Evolutionary conservation across 176 grass and related monocot species (phyloP), one percentile per base, ranked within the genome.

Genomic region (Cenchrus purpureus): DNA sequence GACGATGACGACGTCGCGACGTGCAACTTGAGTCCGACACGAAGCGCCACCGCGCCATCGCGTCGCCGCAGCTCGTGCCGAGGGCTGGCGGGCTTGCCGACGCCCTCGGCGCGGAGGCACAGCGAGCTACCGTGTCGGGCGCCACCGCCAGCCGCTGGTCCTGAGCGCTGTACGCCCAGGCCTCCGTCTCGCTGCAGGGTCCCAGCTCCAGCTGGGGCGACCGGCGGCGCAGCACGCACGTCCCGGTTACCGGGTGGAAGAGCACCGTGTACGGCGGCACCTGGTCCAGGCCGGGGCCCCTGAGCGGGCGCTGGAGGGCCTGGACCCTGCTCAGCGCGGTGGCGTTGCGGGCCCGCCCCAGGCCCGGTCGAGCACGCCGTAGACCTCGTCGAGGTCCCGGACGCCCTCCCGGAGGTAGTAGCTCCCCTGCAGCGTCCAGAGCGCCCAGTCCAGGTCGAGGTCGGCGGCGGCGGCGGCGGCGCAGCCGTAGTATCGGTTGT

Each of bases 351-450:
- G 83, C 37, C 9, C 56, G 52, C 37, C 12, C 97, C 93, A 95
- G 0, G 89, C 86, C 50, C 70, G 42, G 34, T 91, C 79, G 19
- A 98, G 79, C 45, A 94, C 83, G 14, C 93, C 97, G 81, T 95
- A 95, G 13, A 75, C 79, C 91, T 94, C 91, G 44, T 92, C 93
- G 7, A 79, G 81, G 22, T 84, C 93, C 2, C 81, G 63, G 3
- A 79, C 58, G 28, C 96, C 93, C 86, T 95, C 73, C 12, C 93
- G 89, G 55, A 95, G 75, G 59, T 95, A 98, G 85, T 98, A 98
- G 70, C 72, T 95, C 45, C 96, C 93, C 86, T 98, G 93, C 82
- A 98, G 77, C 50, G 91, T 67, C 96, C 96, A 98, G 37, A 98
- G 65, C 66, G 89, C 96, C 96, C 93, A 98, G 81, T 98, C 96